Evolutionary conservation across 2,329 filamentous ascomycete species (phyloP).

Genomic region (Escovopsis sp.): DNA sequence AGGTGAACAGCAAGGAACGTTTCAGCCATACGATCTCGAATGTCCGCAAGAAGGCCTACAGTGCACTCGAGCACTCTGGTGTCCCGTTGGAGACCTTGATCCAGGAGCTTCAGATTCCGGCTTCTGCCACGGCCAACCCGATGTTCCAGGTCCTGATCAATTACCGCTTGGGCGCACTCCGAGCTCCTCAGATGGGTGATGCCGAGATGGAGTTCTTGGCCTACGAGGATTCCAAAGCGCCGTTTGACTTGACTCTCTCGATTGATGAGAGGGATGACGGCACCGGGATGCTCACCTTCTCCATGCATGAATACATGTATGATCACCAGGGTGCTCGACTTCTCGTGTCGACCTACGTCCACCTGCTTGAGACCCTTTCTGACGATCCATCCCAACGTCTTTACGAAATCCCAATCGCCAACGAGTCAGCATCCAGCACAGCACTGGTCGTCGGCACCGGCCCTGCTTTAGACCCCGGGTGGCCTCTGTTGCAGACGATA

Average conservation of each 20-base stretch:
- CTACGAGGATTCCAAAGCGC: slow-evolving; percentile 1
- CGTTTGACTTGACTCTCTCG: slow-evolving; percentile 1
- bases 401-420: background rate
- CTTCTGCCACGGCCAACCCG: slow-evolving; percentile 24
- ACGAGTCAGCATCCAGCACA: background rate
- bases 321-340: background rate
- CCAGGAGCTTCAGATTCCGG: slow-evolving; percentile 23
- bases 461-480: background rate
- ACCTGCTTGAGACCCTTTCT: background rate
- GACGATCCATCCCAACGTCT: background rate
- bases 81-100: slow-evolving; percentile 33
- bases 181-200: slow-evolving; percentile 4
- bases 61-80: slow-evolving; percentile 9
- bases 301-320: slow-evolving; percentile 2
- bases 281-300: background rate
- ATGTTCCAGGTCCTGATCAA: slow-evolving; percentile 33
- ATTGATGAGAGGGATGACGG: slow-evolving; percentile 1
- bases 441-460: background rate
- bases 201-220: background rate
- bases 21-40: background rate
- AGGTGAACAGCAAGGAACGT: background rate
- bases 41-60: background rate
- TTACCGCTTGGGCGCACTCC: slow-evolving; percentile 18
- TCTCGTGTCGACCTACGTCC: background rate
- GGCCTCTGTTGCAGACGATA: background rate